Evolutionary conservation across 768 basidiomycete genomes (phyloP), one percentile per base, ranked within the genome.

Genomic region (Lactifluus hygrophoroides): DNA sequence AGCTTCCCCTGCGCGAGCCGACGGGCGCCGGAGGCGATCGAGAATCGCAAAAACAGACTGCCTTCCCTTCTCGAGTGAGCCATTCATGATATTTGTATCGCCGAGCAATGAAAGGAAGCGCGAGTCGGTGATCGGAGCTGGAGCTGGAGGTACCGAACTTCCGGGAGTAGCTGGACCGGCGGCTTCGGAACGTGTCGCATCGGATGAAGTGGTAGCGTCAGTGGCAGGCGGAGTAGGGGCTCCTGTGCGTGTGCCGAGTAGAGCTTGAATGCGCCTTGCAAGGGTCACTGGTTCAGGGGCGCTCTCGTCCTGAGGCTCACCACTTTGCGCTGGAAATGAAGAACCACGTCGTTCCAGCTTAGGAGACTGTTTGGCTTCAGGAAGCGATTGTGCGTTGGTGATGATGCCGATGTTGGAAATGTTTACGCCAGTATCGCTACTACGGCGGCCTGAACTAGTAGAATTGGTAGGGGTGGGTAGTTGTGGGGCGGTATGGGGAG

Each of bases 11-110:
- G 35, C 55, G 45, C 35, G 57, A 25, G 27, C 37, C n/a, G 54
- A 56, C 28, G 66, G 56, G 34, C 62, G 55, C 11, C 71, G 72
- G 73, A 75, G 59, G 67, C 71, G 69, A 54, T 88, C 85, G 35
- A 90, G 69, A 34, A 81, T 71, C 25, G 78, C 74, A 78, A 83
- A 86, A 7, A 89, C 74, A 13, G 82, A 82, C 60, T 80, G 74
- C 38, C 73, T 67, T 6, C 75, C 73, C 25, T 72, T 71, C 30
- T 71, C 68, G 5, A 69, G 59, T 21, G 74, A 73, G 10, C 84
- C 80, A 52, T 82, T 84, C 83, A 87, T 86, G n/a, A 81, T 69
- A n/a, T 75, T 71, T 56, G 84, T 76, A 1, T 82, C 80, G 14
- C 80, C 79, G 30, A 88, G 71, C 58, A 80, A 72, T 32, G 74